Conservation (phyloP, 2,329 filamentous ascomycete species). For the Diaporthe sp. region DNA sequence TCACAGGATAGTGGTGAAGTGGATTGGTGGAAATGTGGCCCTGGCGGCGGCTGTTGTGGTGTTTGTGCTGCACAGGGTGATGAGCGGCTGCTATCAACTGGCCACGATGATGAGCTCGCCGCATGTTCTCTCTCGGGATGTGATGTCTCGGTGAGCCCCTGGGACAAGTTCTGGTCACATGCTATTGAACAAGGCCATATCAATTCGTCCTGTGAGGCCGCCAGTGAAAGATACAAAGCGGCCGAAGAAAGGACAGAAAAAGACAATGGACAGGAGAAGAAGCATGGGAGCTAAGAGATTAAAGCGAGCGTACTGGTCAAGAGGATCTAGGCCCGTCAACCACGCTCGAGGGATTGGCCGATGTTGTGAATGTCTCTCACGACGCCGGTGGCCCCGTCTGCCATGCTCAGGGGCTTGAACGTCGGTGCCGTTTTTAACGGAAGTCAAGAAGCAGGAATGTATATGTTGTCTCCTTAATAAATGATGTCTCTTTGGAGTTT, state of each 20-base stretch:
- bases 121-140: not conserved
- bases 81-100: not conserved
- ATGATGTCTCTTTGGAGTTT: too few relatives aligned
- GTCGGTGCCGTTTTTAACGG: too few relatives aligned
- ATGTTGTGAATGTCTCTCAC: too few relatives aligned
- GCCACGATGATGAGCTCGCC: too few relatives aligned
- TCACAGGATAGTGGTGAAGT: not conserved
- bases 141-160: not conserved
- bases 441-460: too few relatives aligned
- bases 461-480: too few relatives aligned
- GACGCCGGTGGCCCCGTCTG: too few relatives aligned
- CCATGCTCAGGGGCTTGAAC: too few relatives aligned
- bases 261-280: not conserved
- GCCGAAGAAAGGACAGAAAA: not conserved
- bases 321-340: too few relatives aligned
- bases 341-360: too few relatives aligned
- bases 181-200: not conserved
- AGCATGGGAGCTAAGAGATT: not conserved
- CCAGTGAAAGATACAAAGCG: not conserved
- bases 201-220: not conserved
- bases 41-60: not conserved
- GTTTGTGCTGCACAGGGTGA: not conserved
- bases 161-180: conserved; percentile 5
- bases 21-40: too few relatives aligned
- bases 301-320: not conserved